These are phyloP conservation scores for Aspergillus kassunensis DNA, from an alignment of 495 filamentous ascomycete species.

Conservation along the genomic window DNA sequence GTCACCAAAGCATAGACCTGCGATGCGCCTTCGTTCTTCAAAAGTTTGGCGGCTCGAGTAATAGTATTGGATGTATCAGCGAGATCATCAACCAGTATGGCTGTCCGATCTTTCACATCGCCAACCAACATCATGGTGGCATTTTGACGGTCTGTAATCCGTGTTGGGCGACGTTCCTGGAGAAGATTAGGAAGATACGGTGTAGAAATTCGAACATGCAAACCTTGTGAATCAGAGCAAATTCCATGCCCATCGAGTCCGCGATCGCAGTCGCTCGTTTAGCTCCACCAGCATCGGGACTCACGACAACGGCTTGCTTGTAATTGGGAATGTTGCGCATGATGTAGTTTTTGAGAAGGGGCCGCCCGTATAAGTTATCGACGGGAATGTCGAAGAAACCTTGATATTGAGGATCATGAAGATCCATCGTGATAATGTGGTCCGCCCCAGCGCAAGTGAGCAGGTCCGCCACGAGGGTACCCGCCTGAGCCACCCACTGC, in stretches of 20 bases:
- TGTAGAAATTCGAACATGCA: constrained; percentile 25
- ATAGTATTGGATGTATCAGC: constrained; percentile 96
- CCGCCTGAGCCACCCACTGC: constrained; percentile 97
- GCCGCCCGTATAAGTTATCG: constrained; percentile 89
- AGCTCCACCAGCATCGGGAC: constrained; percentile 92
- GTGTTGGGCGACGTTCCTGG: constrained; percentile 93
- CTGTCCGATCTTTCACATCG: constrained; percentile 72
- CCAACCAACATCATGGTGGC: constrained; percentile 99
- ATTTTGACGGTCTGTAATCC: constrained; percentile 89
- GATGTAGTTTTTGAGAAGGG: constrained; percentile 86
- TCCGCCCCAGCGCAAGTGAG: constrained; percentile 94
- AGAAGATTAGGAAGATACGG: constrained; percentile 17
- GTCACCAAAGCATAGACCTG: constrained; percentile 88
- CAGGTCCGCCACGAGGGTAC: constrained; percentile 90
- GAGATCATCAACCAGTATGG: constrained; percentile 91
- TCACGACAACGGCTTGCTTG: constrained; percentile 87
- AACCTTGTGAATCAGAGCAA: constrained; percentile 98
- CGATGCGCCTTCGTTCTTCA: constrained; percentile 89
- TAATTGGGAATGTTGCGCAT: constrained; percentile 80
- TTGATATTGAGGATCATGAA: constrained; percentile 98
- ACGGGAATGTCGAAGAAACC: constrained; percentile 98
- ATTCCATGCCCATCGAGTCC: constrained; percentile 84
- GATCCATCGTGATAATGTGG: constrained; percentile 92
- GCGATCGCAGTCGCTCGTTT: constrained; percentile 97
- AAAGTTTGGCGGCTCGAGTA: constrained; percentile 90